A percentile compares a stretch with the other conserved stretches of the same genome.
phyloP scores from a whole-genome alignment of 345 rosid species.

The Cardamine occulta region DNA sequence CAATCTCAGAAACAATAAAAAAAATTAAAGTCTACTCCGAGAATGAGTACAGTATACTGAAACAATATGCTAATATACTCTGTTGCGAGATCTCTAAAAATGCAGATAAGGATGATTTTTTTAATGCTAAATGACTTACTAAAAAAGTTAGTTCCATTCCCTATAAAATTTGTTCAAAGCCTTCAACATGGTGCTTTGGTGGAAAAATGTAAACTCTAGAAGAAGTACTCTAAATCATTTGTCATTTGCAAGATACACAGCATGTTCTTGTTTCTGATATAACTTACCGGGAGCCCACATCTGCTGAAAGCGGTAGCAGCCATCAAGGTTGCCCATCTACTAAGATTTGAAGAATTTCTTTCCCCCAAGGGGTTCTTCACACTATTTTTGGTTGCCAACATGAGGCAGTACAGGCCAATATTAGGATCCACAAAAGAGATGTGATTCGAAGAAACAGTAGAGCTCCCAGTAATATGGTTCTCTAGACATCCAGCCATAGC shows the following conservation, averaged over 20 bases:
- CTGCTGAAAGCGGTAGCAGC: conserved; percentile 75
- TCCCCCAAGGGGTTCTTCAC: conserved; percentile 77
- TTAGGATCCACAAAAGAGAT: conserved; percentile 79
- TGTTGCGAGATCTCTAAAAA: not conserved
- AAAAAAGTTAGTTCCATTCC: conserved; percentile 10
- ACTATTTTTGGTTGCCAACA: conserved; percentile 59
- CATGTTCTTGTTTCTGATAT: conserved; percentile 18
- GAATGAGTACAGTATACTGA: not conserved
- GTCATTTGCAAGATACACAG: conserved; percentile 19
- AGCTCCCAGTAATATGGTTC: conserved; percentile 41
- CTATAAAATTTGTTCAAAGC: not conserved
- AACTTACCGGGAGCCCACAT: conserved; percentile 93
- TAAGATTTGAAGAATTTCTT: conserved; percentile 59
- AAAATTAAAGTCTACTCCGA: not conserved
- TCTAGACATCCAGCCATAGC: conserved; percentile 64
- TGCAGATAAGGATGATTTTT: not conserved
- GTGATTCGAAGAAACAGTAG: conserved; percentile 58
- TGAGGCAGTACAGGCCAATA: conserved; percentile 71
- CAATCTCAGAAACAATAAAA: conserved; percentile 22
- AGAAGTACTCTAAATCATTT: conserved; percentile 20
- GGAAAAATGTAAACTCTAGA: conserved; percentile 13
- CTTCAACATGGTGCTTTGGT: conserved; percentile 3
- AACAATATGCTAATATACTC: not conserved
- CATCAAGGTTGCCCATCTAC: conserved; percentile 83
- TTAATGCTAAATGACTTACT: conserved; percentile 1